phyloP scores from a whole-genome alignment of 208 protist genomes.

The Leishmania mexicana region DNA sequence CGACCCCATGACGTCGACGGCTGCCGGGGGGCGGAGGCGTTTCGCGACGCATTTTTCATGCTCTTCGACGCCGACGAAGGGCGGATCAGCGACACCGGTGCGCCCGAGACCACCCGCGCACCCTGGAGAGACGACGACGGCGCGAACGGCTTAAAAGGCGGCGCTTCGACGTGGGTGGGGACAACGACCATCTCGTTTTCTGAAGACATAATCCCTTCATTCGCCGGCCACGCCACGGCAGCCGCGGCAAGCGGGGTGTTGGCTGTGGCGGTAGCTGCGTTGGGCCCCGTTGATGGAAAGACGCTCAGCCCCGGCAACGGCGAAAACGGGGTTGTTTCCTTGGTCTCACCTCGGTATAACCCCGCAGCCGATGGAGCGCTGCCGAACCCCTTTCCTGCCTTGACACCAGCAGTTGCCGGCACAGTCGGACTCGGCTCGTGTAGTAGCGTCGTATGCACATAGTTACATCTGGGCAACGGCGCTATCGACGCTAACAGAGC shows the following conservation, averaged over 20 bases:
- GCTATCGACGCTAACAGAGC: not conserved
- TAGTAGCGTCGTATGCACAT: constrained; percentile 18
- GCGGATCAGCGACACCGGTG: not conserved
- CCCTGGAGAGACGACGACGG: not conserved
- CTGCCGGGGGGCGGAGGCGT: not conserved
- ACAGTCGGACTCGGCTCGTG: constrained; percentile 14
- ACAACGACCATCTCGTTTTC: not conserved
- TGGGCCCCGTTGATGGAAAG: not conserved
- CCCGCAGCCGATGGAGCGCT: constrained; percentile 7
- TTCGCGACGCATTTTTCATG: not conserved
- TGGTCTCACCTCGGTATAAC: not conserved
- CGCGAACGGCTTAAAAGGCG: not conserved
- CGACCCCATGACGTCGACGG: not conserved
- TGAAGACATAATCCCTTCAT: not conserved
- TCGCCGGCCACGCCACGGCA: not conserved
- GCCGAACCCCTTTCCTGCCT: constrained; percentile 17
- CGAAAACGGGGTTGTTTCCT: not conserved
- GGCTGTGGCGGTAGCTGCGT: not conserved
- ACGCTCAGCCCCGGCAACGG: not conserved
- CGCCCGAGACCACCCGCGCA: not conserved
- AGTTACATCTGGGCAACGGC: not conserved
- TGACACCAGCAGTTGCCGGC: not conserved
- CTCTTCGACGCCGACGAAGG: not conserved
- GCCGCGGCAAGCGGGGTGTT: not conserved
- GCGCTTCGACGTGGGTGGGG: not conserved